Evolutionary conservation across 495 filamentous ascomycete species (phyloP).

Genomic region (Cetradonia linearis): DNA sequence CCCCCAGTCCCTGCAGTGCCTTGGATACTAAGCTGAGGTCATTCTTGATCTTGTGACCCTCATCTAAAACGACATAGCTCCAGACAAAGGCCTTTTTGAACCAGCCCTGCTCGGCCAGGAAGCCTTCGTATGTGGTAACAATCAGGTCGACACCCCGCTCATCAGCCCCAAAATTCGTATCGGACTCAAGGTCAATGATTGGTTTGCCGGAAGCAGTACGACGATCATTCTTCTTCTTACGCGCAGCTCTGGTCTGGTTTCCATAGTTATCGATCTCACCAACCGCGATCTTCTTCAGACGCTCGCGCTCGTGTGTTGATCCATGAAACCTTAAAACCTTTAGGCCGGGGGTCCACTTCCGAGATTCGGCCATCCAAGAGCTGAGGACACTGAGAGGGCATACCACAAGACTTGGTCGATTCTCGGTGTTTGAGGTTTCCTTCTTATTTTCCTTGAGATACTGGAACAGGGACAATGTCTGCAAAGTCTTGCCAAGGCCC

Average conservation of each 20-base stretch:
- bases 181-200: conserved; percentile 30
- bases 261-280: conserved; percentile 35
- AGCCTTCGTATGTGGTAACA: conserved; percentile 54
- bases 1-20: conserved; percentile 40
- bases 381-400: conserved; percentile 50
- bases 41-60: conserved; percentile 55
- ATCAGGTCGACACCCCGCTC: conserved; percentile 39
- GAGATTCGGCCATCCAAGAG: conserved; percentile 47
- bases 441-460: conserved; percentile 35
- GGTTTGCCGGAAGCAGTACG: conserved; percentile 28
- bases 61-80: conserved; percentile 48
- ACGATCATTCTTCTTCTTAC: conserved; percentile 20
- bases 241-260: conserved; percentile 28
- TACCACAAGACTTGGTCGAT: conserved; percentile 47
- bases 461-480: conserved; percentile 49
- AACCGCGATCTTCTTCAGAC: conserved; percentile 40
- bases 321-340: conserved; percentile 51
- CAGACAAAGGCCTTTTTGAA: conserved; percentile 50
- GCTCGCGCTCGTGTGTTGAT: conserved; percentile 35
- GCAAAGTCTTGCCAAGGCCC: conserved; percentile 55
- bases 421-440: conserved; percentile 25
- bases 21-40: conserved; percentile 40
- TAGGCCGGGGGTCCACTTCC: conserved; percentile 48
- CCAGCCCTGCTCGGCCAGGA: conserved; percentile 46
- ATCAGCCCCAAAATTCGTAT: conserved; percentile 28